Base-by-base conservation (phyloP, 1,284 basidiomycete species). In the Leccinum proliferum region DNA sequence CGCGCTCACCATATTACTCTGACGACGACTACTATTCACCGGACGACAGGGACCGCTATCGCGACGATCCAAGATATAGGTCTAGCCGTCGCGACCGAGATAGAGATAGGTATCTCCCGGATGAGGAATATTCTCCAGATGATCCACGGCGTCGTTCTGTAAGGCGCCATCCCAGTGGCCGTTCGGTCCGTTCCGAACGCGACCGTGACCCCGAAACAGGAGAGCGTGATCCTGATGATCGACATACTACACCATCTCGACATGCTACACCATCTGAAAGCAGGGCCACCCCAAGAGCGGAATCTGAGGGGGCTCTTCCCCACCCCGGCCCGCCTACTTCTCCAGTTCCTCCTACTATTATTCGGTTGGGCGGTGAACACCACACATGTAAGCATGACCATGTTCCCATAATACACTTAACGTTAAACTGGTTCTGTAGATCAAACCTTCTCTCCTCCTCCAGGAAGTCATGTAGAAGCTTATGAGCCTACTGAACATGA, bases 301-400 rank as follows among this genome's bases (percentile, higher is more conserved):
- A 60, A 41, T 59, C 60, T 34, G 64, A 52, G 18, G 68, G 34
- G 9, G 12, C 58, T 12, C 62, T 37, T 50, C 53, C 63, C 14
- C 65, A 60, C 11, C 62, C 55, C 57, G 21, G 25, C 32, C 61
- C 50, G 4, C 69, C 73, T 18, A 55, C 43, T 39, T 72, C 72
- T 34, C 73, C 70, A 8, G 39, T 48, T 15, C 68, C 65, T 18
- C 74, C 74, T 37, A 73, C 75, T 8, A 71, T 73, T 39, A 75
- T 73, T n/a, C 68, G 67, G 61, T 53, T 73, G 32, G 73, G 70
- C 12, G 64, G 66, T 14, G 69, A 67, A 3, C 57, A 35, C n/a
- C 59, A 35, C 18, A 58, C 65, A 57, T 63, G 72, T 75, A 65
- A 7, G 65, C 67, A 9, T 59, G 21, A 60, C 29, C 15, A 11